These are phyloP conservation scores for Aspergillus calidoustus DNA, from an alignment of 2,329 filamentous ascomycete genomes.

Conservation along the genomic window DNA sequence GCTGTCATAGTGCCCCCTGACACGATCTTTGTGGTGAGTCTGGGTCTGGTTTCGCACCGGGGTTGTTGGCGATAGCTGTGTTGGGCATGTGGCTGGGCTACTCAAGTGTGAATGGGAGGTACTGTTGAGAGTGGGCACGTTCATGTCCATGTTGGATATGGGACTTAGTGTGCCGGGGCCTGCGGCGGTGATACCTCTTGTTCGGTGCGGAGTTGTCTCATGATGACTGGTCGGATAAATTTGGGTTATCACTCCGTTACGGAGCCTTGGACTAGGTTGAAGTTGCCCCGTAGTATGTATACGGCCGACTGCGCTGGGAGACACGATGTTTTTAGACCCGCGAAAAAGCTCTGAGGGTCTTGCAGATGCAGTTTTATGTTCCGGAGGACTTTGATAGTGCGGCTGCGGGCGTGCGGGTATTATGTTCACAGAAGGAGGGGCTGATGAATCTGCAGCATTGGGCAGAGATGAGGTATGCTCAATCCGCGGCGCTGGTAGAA, in stretches of 20 bases:
- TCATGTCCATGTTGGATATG: constrained; percentile 17
- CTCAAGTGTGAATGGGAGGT: constrained; percentile 15
- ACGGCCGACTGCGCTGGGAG: not conserved
- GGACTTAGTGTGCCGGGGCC: constrained; percentile 26
- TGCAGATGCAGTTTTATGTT: not conserved
- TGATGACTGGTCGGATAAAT: not conserved
- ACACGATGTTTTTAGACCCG: not conserved
- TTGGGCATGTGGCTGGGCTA: not conserved
- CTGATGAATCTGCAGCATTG: not conserved
- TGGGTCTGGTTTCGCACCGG: constrained; percentile 1
- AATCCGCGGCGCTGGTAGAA: not conserved
- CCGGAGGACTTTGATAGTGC: not conserved
- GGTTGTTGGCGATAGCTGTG: constrained; percentile 17
- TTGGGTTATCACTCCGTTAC: not conserved
- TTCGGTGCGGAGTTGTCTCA: not conserved
- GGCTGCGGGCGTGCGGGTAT: not conserved
- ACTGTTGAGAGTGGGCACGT: constrained; percentile 11
- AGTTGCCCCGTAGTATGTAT: not conserved
- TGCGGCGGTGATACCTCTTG: not conserved
- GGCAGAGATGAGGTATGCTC: not conserved
- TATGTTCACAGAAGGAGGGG: not conserved
- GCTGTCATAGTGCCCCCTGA: constrained; percentile 29
- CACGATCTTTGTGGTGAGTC: constrained; percentile 24
- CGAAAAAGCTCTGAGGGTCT: no score
- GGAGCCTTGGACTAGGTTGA: not conserved